Conservation (phyloP, 441 rosid genomes). For the Hura crepitans region DNA sequence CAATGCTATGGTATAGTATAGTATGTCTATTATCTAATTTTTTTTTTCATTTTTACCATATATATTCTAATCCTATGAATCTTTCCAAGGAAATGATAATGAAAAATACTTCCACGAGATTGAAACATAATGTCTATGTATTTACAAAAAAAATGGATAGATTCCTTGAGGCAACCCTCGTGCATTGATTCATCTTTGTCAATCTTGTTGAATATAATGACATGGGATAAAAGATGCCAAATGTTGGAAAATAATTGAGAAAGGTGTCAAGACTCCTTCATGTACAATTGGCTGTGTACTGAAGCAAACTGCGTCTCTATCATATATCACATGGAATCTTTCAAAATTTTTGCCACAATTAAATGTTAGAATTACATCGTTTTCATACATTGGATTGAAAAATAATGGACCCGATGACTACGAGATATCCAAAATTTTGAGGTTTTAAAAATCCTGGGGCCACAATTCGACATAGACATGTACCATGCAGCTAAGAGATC, state of each 20-base stretch:
- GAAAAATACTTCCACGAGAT: slow-evolving; percentile 26
- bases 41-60: slow-evolving; percentile 25
- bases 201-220: background rate
- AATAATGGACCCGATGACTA: background rate
- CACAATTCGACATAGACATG: no score
- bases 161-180: slow-evolving; percentile 16
- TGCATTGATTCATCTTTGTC: slow-evolving; percentile 13
- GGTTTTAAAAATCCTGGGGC: background rate
- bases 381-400: slow-evolving; percentile 1
- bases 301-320: slow-evolving; percentile 2
- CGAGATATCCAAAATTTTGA: slow-evolving; percentile 9
- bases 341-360: background rate
- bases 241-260: slow-evolving; percentile 21
- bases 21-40: slow-evolving; percentile 42
- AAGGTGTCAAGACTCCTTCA: slow-evolving; percentile 5
- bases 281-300: background rate
- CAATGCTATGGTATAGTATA: slow-evolving; percentile 42
- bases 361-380: slow-evolving; percentile 24
- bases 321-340: slow-evolving; percentile 27
- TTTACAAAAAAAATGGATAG: background rate
- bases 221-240: background rate
- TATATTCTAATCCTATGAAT: slow-evolving; percentile 30
- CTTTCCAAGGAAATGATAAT: slow-evolving; percentile 32
- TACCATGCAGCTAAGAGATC: no score
- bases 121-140: slow-evolving; percentile 11